Conservation (phyloP, 2,329 filamentous ascomycete genomes). For the Raffaelea ambrosiae region DNA sequence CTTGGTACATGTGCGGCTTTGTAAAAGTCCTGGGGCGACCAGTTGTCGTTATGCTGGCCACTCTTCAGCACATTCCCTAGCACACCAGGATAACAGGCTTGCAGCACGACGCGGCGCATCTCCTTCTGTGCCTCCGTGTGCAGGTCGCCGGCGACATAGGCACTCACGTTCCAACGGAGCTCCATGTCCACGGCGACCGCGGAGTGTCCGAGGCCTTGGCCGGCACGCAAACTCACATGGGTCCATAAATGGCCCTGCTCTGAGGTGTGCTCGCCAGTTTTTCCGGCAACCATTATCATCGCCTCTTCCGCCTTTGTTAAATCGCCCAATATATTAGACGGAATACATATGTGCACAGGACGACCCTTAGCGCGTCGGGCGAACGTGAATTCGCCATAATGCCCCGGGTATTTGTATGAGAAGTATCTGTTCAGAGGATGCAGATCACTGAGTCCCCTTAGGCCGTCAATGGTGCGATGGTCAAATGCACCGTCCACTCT, state of each 20-base stretch:
- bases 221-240: constrained; percentile 4
- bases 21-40: constrained; percentile 55
- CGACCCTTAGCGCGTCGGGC: too few relatives aligned
- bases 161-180: constrained; percentile 21
- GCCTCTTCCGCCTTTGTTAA: background rate
- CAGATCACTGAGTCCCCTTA: too few relatives aligned
- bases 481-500: background rate
- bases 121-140: background rate
- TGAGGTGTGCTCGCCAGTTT: background rate
- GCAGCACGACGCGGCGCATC: constrained; percentile 7
- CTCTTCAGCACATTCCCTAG: background rate
- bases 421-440: too few relatives aligned
- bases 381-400: too few relatives aligned
- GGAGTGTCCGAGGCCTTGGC: background rate
- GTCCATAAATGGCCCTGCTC: constrained; percentile 9
- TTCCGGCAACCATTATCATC: too few relatives aligned
- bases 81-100: constrained; percentile 11
- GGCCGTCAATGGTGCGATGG: too few relatives aligned
- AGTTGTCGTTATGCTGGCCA: background rate
- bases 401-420: too few relatives aligned
- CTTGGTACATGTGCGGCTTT: constrained; percentile 56
- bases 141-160: constrained; percentile 6
- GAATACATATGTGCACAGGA: too few relatives aligned
- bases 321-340: background rate
- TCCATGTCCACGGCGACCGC: constrained; percentile 12